Base-by-base conservation (phyloP, 805 yeast genomes). In the Myxozyma neotropica region DNA sequence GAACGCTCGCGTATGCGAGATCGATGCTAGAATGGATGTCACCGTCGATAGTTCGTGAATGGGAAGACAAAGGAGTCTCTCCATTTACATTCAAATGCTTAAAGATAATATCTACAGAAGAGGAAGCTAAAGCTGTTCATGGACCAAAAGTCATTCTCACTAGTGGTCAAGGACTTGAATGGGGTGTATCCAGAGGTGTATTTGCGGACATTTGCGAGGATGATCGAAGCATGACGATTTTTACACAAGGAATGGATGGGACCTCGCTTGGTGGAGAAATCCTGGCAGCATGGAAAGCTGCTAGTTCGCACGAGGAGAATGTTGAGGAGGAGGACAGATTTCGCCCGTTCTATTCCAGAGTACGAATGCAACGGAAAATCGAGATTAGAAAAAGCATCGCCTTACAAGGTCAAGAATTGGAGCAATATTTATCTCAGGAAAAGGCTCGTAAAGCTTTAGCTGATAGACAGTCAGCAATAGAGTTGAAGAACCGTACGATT, bases 1-100 rank as follows among this genome's bases (percentile, higher is more conserved):
- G 93, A 68, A 80, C 87, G 3, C 73, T 94, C 57, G 81, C 87
- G 26, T 89, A 88, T 70, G 96, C 97, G 0, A 83, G 89, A 13
- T 87, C 91, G 57, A 88, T 94, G 86, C 75, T 93, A 29, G 99
- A 94, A 75, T 94, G 98, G 98, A 87, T 94, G 91, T 85, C 96
- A 0, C 82, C 93, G 0, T 80, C 86, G n/a, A 80, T 91, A n/a
- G 81, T 89, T 26, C 87, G 88, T 67, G 87, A 84, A 47, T 91
- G 96, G 93, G 96, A 90, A 69, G 76, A 80, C 6, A 80, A 82
- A 61, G 85, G 85, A 55, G 81, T 81, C 55, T 81, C 87, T 1
- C 96, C 97, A 0, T 92, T 93, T 70, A 95, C 88, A 82, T 88
- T 45, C 74, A 83, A 27, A 76, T 84, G 69, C 81, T 85, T 60